These are phyloP conservation scores for Paramecium caudatum DNA, from an alignment of 73 alveolate species.

Conservation along the genomic window DNA sequence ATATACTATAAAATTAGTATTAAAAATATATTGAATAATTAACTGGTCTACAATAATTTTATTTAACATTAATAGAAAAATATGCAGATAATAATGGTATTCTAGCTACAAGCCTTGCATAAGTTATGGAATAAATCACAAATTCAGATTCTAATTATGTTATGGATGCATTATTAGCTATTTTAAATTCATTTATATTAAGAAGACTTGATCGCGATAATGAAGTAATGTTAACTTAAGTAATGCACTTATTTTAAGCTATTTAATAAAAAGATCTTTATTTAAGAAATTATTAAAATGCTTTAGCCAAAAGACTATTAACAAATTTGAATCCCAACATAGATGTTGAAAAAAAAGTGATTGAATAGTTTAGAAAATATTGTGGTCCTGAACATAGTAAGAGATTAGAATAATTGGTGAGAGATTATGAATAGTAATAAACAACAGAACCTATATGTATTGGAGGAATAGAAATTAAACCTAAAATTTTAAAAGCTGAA, in stretches of 20 bases:
- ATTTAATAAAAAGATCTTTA: neutral
- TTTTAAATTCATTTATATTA: neutral
- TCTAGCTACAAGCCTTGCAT: neutral
- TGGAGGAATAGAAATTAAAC: neutral
- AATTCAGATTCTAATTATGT: neutral
- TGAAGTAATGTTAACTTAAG: neutral
- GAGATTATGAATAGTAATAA: neutral
- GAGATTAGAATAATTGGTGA: neutral
- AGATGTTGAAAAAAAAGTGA: neutral
- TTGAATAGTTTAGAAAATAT: neutral
- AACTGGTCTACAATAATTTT: neutral
- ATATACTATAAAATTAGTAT: neutral
- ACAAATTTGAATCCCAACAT: neutral
- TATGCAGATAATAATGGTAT: neutral
- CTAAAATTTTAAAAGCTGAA: neutral
- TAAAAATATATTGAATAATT: neutral
- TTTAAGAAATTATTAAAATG: neutral
- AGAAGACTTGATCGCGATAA: neutral
- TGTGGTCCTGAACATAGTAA: conserved; percentile 28
- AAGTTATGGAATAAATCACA: neutral
- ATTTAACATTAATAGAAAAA: neutral
- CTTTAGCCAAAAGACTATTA: neutral
- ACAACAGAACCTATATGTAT: neutral
- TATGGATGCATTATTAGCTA: neutral
- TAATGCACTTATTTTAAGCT: neutral